Base-by-base conservation (phyloP, 2,329 filamentous ascomycete species). In the Curvularia verruculosa region DNA sequence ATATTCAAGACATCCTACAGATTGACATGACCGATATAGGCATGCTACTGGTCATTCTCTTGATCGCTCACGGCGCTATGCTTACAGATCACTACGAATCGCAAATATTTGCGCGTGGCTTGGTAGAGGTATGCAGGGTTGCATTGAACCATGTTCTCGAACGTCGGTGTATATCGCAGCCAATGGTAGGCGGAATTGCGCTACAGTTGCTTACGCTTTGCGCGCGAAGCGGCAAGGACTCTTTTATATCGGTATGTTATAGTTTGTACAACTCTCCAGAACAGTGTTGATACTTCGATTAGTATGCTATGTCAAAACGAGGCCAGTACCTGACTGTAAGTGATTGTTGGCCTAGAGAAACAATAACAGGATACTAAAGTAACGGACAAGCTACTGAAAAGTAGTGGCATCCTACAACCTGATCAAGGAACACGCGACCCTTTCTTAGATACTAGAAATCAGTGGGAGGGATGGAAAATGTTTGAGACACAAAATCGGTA, bases 381-480 rank as follows among this genome's bases (percentile, higher is more conserved):
- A 26, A 6, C 15, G 0, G 7, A n/a, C 2, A 18, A 56, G 54
- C 46, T 52, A 43, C 15, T 56, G 26, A 56, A 48, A 31, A 26
- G 36, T n/a, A 37, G 49, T 29, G 43, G 54, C 18, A 28, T 52
- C 4, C 28, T 56, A 24, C 43, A 56, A 10, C 49, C 49, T 1
- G 36, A 56, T 13, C 54, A 37, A 23, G 24, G 21, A 0, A 12
- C 19, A 18, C 7, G 37, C 5, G 18, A 24, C 24, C 26, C 18
- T 7, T 41, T 12, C 29, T 19, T 21, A 10, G 54, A 52, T 9
- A 28, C 28, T 8, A n/a, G 18, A 36, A 29, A 43, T 18, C 28
- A n/a, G n/a, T 56, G 54, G 54, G 49, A 56, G 29, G 28, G 10
- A 24, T 56, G 54, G 54, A 52, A 56, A 45, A 49, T 52, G 23